Evolutionary conservation across 148 eudicot genomes (phyloP), one percentile per base, ranked within the genome.

Genomic region (Silene conica): DNA sequence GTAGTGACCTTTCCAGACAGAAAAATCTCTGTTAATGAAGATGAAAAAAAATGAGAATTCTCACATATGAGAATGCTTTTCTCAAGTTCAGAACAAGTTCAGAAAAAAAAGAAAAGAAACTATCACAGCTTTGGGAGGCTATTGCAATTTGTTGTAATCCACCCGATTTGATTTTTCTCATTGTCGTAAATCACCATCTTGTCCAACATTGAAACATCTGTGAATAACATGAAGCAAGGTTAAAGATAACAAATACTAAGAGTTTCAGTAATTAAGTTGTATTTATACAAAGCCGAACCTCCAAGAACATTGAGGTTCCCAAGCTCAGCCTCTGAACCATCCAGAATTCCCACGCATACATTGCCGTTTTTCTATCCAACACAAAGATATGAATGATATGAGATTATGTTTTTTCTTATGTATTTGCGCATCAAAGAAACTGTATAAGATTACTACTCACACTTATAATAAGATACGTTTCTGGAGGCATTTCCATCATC

Each of bases 281-380:
- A 13, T 31, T 69, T 69, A 25, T 23, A 52, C 60, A 15, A 43
- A 43, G 71, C 18, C 82, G 79, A 70, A 95, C 99, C 99, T 83
- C 99, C 99, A 73, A 95, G 74, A 50, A 95, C 66, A 64, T 95
- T 95, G 60, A 78, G 58, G 59, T 87, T 75, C 63, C 74, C 96
- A 41, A 92, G 81, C 45, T 86, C 91, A 21, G 83, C 94, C 75
- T 87, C 92, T 0, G 82, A 68, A 11, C 97, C 97, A 72, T 95
- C 82, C 85, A 95, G 74, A 63, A 95, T 89, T 16, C 94, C 99
- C 64, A 95, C 80, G 82, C 99, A 95, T 64, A 76, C 94, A 73
- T 87, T 95, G 67, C 99, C 99, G 64, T 75, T 78, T 70, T 85
- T 78, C 99, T 95, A 54, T 75, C 48, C 31, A 67, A 41, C 10